Conservation (phyloP, 2,329 filamentous ascomycete genomes). For the Penicillium sp. region DNA sequence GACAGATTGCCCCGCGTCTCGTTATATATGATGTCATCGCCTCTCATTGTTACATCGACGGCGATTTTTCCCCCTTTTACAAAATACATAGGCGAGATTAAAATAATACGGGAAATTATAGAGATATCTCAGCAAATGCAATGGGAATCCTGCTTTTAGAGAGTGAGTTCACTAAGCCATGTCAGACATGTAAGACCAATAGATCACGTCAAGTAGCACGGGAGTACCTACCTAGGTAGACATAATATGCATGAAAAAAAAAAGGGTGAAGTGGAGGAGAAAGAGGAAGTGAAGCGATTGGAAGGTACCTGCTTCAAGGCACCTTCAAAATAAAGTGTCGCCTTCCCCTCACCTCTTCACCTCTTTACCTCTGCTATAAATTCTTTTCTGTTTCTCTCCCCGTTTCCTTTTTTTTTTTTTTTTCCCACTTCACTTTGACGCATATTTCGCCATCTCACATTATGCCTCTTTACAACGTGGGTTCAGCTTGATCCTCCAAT, state of each 20-base stretch:
- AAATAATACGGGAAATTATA: background rate
- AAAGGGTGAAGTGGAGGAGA: background rate
- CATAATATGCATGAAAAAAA: background rate
- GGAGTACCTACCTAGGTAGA: too few species aligned
- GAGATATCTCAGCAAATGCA: background rate
- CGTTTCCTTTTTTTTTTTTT: too few species aligned
- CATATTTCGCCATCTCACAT: background rate
- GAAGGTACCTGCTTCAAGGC: conserved; percentile 10
- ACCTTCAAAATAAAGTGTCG: background rate
- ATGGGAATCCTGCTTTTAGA: background rate
- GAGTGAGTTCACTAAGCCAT: background rate
- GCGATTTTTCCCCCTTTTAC: background rate
- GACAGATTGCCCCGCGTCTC: background rate
- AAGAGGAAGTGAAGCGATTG: background rate
- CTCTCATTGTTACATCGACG: background rate
- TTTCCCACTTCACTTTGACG: background rate
- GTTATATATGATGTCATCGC: conserved; percentile 1
- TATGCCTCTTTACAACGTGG: conserved; percentile 43
- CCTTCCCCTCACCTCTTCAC: background rate
- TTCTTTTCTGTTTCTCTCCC: background rate
- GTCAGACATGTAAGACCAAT: background rate
- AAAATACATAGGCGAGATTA: background rate
- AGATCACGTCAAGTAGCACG: background rate
- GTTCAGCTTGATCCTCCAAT: conserved; percentile 1
- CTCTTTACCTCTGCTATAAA: background rate